Conservation (phyloP, 169 alveolate genomes). For the Babesia caballi region DNA sequence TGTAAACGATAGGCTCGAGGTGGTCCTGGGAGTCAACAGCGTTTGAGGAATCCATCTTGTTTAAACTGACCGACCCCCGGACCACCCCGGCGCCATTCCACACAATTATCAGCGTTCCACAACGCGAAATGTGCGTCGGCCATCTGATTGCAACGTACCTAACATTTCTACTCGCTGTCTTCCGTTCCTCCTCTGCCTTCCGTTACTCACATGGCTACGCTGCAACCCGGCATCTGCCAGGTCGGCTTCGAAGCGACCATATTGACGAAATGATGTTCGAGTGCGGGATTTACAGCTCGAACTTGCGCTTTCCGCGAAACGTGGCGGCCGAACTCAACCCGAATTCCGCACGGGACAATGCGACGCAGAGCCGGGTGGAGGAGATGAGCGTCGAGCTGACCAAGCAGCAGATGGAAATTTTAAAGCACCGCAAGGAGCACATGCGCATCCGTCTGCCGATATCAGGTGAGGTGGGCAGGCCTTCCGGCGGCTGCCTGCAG, state of each 20-base stretch:
- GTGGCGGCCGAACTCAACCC: constrained; percentile 22
- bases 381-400: constrained; percentile 36
- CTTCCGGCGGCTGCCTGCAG: constrained; percentile 31
- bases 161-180: background rate
- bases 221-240: background rate
- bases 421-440: constrained; percentile 16
- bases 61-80: constrained; percentile 1
- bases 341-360: constrained; percentile 4
- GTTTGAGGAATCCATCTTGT: constrained; percentile 30
- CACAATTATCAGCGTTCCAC: background rate
- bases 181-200: background rate
- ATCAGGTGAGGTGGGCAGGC: constrained; percentile 38
- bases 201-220: background rate
- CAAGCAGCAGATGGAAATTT: constrained; percentile 12
- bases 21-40: constrained; percentile 27
- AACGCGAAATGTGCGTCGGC: background rate
- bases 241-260: constrained; percentile 33
- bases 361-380: constrained; percentile 9
- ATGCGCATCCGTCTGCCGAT: constrained; percentile 46
- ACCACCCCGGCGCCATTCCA: background rate
- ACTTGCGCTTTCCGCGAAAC: constrained; percentile 42
- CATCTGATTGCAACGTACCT: background rate
- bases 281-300: constrained; percentile 44
- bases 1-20: constrained; percentile 60
- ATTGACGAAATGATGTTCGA: constrained; percentile 68